These are phyloP conservation scores for Cyclotella atomus DNA, from an alignment of 108 stramenopile genomes.

Conservation along the genomic window DNA sequence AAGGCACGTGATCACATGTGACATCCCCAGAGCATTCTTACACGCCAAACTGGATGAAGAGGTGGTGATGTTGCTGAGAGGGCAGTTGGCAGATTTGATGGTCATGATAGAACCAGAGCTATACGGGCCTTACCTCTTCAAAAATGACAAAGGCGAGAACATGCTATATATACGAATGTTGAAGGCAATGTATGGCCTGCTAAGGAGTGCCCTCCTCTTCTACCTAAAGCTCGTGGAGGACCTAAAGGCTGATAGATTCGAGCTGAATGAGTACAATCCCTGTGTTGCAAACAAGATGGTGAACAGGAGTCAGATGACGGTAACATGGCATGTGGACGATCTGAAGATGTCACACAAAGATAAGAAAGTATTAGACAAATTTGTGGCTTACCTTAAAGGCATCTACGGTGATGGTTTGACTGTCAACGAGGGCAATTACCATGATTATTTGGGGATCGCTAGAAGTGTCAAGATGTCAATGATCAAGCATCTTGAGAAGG, in stretches of 20 bases:
- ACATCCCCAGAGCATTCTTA: conserved; percentile 1
- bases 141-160: conserved; percentile 3
- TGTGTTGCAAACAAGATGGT: conserved; percentile 27
- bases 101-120: neutral
- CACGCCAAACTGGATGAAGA: conserved; percentile 15
- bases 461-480: neutral
- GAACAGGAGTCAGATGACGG: conserved; percentile 20
- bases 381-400: neutral
- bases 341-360: conserved; percentile 47
- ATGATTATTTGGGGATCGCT: conserved; percentile 9
- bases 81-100: conserved; percentile 9
- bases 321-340: conserved; percentile 62
- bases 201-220: conserved; percentile 5
- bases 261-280: conserved; percentile 52
- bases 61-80: conserved; percentile 16
- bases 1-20: neutral
- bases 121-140: conserved; percentile 7
- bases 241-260: conserved; percentile 37
- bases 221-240: neutral
- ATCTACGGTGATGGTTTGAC: neutral
- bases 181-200: conserved; percentile 44
- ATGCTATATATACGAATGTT: conserved; percentile 44
- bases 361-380: conserved; percentile 7
- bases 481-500: neutral
- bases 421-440: neutral